phyloP scores from a whole-genome alignment of 441 rosid genomes.

The Croton setiger region DNA sequence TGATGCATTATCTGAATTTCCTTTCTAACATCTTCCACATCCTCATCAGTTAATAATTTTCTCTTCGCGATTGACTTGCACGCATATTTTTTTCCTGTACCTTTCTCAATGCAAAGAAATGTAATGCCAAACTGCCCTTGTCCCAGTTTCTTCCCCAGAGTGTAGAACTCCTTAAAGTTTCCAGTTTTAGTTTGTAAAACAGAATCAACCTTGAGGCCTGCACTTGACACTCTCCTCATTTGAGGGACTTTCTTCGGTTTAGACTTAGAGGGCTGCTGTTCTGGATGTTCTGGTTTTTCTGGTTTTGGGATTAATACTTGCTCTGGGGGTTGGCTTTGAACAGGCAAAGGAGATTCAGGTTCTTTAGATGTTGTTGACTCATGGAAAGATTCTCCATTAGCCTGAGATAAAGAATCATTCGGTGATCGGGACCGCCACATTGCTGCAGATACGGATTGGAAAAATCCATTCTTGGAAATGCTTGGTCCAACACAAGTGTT shows the following conservation, averaged over 20 bases:
- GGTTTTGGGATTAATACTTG: conserved; percentile 53
- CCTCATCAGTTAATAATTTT: conserved; percentile 80
- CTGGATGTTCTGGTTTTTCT: conserved; percentile 32
- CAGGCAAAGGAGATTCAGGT: conserved; percentile 57
- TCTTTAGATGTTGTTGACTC: conserved; percentile 34
- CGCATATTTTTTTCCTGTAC: conserved; percentile 57
- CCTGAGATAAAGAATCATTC: conserved; percentile 41
- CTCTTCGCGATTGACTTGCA: conserved; percentile 95
- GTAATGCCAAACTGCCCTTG: conserved; percentile 96
- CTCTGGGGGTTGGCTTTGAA: conserved; percentile 61
- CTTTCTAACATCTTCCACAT: conserved; percentile 89
- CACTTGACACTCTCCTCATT: conserved; percentile 78
- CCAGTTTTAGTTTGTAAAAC: conserved; percentile 75
- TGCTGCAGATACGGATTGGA: conserved; percentile 71
- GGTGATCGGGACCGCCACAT: conserved; percentile 67
- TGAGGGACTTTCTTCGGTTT: conserved; percentile 59
- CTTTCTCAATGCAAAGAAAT: conserved; percentile 67
- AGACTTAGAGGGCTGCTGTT: conserved; percentile 30
- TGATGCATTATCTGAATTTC: conserved; percentile 98
- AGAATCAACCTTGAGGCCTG: conserved; percentile 73
- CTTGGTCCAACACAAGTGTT: conserved; percentile 81
- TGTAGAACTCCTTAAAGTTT: conserved; percentile 67
- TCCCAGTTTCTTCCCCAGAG: conserved; percentile 82
- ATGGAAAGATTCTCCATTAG: conserved; percentile 23
- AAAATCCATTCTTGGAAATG: conserved; percentile 54